phyloP scores from a whole-genome alignment of 1,284 basidiomycete genomes.

The Gomphus bonarii region DNA sequence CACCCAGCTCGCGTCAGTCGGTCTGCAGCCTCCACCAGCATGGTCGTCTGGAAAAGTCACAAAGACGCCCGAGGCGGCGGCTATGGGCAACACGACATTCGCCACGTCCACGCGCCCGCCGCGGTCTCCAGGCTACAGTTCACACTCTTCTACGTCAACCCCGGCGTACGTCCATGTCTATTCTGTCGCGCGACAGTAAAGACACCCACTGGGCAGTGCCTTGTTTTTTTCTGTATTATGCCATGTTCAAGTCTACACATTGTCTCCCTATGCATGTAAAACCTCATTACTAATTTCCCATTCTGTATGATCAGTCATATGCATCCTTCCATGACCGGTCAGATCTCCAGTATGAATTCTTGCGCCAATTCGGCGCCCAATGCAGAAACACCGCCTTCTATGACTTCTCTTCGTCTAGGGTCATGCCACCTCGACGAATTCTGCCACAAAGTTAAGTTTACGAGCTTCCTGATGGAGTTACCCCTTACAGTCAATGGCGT shows the following conservation, averaged over 20 bases:
- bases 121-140: neutral
- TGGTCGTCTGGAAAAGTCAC: slow-evolving; percentile 35
- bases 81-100: neutral
- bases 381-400: neutral
- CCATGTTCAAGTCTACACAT: neutral
- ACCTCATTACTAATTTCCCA: neutral
- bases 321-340: neutral
- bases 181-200: slow-evolving; percentile 3
- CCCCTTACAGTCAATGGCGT: neutral
- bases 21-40: slow-evolving; percentile 59
- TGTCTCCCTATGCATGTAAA: slow-evolving; percentile 6
- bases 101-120: neutral
- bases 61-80: neutral
- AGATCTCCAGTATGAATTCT: neutral
- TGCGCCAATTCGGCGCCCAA: neutral
- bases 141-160: neutral
- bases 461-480: neutral
- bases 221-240: slow-evolving; percentile 1
- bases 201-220: neutral
- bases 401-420: neutral
- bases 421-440: neutral
- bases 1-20: slow-evolving; percentile 61
- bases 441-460: neutral
- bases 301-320: slow-evolving; percentile 4
- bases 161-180: slow-evolving; percentile 6